phyloP scores from a whole-genome alignment of 1,284 basidiomycete genomes.

The Sporisorium exsertum region DNA sequence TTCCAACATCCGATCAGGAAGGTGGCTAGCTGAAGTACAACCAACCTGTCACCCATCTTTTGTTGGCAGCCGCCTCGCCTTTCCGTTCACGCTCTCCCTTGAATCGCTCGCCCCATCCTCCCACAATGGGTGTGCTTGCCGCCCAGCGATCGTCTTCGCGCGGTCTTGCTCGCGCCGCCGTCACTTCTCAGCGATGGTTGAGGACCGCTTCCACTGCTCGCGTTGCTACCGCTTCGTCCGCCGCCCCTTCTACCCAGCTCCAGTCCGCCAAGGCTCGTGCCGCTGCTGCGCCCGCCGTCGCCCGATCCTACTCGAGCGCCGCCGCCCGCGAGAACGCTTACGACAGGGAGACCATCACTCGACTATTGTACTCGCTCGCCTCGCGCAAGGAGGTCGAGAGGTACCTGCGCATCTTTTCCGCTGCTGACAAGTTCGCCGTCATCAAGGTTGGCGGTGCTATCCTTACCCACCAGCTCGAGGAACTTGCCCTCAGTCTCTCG shows the following conservation, averaged over 20 bases:
- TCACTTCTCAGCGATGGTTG: slow-evolving; percentile 39
- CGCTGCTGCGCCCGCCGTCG: slow-evolving; percentile 17
- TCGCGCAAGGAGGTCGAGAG: slow-evolving; percentile 69
- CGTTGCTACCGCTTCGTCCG: slow-evolving; percentile 30
- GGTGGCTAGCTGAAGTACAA: background rate
- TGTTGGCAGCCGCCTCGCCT: too few relatives aligned
- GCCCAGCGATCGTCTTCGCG: slow-evolving; percentile 46
- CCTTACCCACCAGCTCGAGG: slow-evolving; percentile 68
- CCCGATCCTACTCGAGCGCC: slow-evolving; percentile 47
- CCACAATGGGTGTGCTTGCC: slow-evolving; percentile 41
- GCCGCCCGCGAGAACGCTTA: slow-evolving; percentile 55
- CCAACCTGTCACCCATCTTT: background rate
- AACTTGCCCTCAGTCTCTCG: slow-evolving; percentile 67
- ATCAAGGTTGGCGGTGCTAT: slow-evolving; percentile 69
- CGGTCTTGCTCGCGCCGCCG: slow-evolving; percentile 36
- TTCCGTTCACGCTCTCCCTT: background rate
- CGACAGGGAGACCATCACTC: slow-evolving; percentile 67
- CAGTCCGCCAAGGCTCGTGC: slow-evolving; percentile 34
- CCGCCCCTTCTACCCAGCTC: slow-evolving; percentile 21
- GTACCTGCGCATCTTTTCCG: slow-evolving; percentile 68
- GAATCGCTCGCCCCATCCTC: background rate
- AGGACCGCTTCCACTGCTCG: slow-evolving; percentile 32
- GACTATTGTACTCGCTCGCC: slow-evolving; percentile 68
- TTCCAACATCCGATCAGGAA: background rate
- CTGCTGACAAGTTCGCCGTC: slow-evolving; percentile 69